Conservation (phyloP, 495 filamentous ascomycete species). For the Penicillium robsamsonii region DNA sequence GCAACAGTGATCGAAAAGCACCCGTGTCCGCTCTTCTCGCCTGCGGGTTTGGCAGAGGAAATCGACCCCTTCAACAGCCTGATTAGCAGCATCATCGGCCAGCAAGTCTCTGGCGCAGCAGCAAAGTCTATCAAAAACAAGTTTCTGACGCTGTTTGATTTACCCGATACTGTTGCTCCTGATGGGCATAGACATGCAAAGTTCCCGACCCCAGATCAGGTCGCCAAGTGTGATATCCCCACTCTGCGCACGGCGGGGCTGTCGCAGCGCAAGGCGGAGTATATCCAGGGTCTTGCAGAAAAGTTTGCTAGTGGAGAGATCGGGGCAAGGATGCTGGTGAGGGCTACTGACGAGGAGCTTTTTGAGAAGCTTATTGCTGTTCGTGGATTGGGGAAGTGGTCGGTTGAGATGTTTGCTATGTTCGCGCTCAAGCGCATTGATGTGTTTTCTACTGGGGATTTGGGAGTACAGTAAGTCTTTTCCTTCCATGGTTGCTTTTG, state of each 20-base stretch:
- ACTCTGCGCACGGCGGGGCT: conserved; percentile 79
- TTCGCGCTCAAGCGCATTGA: conserved; percentile 90
- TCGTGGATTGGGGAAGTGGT: conserved; percentile 84
- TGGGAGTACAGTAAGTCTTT: conserved; percentile 77
- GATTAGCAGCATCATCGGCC: conserved; percentile 83
- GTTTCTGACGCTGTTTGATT: conserved; percentile 75
- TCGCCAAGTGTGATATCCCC: conserved; percentile 57
- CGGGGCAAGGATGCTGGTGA: conserved; percentile 67
- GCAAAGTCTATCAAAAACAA: conserved; percentile 82
- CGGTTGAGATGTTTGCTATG: conserved; percentile 95
- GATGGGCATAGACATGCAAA: conserved; percentile 22
- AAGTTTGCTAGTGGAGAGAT: conserved; percentile 76
- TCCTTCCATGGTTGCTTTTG: neutral
- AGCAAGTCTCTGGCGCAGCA: conserved; percentile 92
- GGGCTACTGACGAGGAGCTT: conserved; percentile 81
- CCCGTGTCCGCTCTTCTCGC: conserved; percentile 74
- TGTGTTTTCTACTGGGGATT: conserved; percentile 87
- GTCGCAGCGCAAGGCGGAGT: conserved; percentile 91
- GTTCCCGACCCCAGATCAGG: conserved; percentile 78
- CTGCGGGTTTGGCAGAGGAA: conserved; percentile 75
- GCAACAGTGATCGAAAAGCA: conserved; percentile 69
- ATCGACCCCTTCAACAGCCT: conserved; percentile 87
- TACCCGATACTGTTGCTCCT: conserved; percentile 18
- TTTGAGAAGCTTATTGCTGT: conserved; percentile 79
- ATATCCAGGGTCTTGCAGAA: conserved; percentile 77